A percentile compares a stretch with the other conserved stretches of the same genome.
These are phyloP conservation scores for Saccharomyces hybrid DNA, from an alignment of 1,139 yeast species.

Conservation along the genomic window DNA sequence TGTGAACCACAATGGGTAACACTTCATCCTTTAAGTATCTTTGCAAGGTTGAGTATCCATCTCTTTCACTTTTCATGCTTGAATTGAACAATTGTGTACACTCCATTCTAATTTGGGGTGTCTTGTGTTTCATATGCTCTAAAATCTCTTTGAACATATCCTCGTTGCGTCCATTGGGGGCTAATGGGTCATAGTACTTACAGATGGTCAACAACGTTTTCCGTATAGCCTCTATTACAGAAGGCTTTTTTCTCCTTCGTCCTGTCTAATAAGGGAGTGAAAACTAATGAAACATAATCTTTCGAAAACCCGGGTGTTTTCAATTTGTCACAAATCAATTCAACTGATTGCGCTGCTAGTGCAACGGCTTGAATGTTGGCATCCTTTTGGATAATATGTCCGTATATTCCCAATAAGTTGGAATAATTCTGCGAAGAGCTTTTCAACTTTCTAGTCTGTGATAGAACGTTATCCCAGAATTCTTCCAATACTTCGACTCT, in stretches of 20 bases:
- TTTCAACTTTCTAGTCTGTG: slow-evolving; percentile 39
- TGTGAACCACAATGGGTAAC: slow-evolving; percentile 33
- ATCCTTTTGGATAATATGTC: slow-evolving; percentile 69
- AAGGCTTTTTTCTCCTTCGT: slow-evolving; percentile 82
- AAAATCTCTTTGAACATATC: slow-evolving; percentile 59
- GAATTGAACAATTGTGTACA: slow-evolving; percentile 57
- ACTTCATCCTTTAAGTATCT: slow-evolving; percentile 38
- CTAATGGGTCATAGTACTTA: slow-evolving; percentile 17
- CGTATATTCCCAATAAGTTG: slow-evolving; percentile 50
- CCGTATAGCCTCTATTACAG: slow-evolving; percentile 64
- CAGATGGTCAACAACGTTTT: slow-evolving; percentile 62
- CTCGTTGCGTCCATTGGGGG: slow-evolving; percentile 32
- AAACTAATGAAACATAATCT: slow-evolving; percentile 46
- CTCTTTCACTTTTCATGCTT: slow-evolving; percentile 49
- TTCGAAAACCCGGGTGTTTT: slow-evolving; percentile 41
- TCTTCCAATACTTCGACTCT: slow-evolving; percentile 81
- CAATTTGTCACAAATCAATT: slow-evolving; percentile 59
- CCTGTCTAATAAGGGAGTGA: slow-evolving; percentile 67
- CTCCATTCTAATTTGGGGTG: slow-evolving; percentile 76
- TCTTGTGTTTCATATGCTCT: slow-evolving; percentile 60
- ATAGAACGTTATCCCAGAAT: slow-evolving; percentile 42
- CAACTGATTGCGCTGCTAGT: slow-evolving; percentile 64
- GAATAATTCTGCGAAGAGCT: slow-evolving; percentile 57
- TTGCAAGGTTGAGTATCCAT: slow-evolving; percentile 30
- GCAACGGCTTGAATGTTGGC: slow-evolving; percentile 86